Evolutionary conservation across 139 green algal species (phyloP), one percentile per base, ranked within the genome.

Genomic region (Closterium sp.): DNA sequence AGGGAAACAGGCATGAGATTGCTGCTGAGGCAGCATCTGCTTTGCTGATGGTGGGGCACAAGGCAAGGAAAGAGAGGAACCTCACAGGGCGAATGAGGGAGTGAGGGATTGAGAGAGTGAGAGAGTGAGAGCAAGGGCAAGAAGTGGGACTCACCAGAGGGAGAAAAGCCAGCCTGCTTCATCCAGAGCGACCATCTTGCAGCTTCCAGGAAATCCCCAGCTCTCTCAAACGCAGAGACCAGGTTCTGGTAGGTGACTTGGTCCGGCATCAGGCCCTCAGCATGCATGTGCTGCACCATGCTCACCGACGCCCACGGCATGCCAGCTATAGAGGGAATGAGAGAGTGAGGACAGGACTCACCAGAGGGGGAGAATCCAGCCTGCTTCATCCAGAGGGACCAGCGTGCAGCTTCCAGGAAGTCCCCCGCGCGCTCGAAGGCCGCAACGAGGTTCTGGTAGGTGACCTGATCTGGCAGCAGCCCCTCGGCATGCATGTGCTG

Each of bases 331-430:
- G 5, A 45, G 5, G 38, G 38, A 45, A 0, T 45, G 38, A 11
- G 38, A 6, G 38, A 45, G 38, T 45, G 38, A 45, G 38, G 38
- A 0, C 0, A 9, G 4, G 38, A 9, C 38, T 79, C 13, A 79
- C 62, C 62, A 24, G 62, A 79, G 19, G 50, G 62, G 17, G 62
- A 79, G 17, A 79, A 90, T 0, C 88, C 88, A 5, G 88, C 88
- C 88, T 90, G 88, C 29, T 90, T 31, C 88, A 90, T 90, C 88
- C 88, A 90, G 0, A 90, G 88, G 0, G 88, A 90, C 88, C 88
- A 90, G 28, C 88, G n/a, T 0, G 88, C 88, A 90, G 88, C 88
- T 31, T 90, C 88, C 88, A 90, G 88, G 34, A 84, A 90, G 29
- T 90, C 88, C 0, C 88, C 88, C 0, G 38, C 42, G 0, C 29